A percentile compares a stretch with the other conserved stretches of the same genome.
phyloP scores from a whole-genome alignment of 805 yeast genomes.

The Kodamaea hsintzibuensis region DNA sequence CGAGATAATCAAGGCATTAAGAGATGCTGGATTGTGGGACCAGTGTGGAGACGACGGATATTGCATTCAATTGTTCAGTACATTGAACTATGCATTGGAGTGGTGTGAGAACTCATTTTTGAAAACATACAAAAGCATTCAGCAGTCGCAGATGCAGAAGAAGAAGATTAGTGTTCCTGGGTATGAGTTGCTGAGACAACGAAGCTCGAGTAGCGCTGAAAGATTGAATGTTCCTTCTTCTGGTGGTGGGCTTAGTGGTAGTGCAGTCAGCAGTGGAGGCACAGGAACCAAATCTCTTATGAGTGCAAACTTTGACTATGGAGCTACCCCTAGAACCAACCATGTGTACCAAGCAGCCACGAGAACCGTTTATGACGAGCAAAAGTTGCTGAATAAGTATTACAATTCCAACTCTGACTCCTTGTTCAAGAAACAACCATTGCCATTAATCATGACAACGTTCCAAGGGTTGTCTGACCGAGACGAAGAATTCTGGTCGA shows the following conservation, averaged over 20 bases:
- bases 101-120: constrained; percentile 96
- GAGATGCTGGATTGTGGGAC: constrained; percentile 81
- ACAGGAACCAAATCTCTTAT: constrained; percentile 13
- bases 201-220: constrained; percentile 6
- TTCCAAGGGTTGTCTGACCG: constrained; percentile 58
- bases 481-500: constrained; percentile 61
- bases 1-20: constrained; percentile 65
- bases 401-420: constrained; percentile 41
- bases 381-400: constrained; percentile 47
- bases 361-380: constrained; percentile 44
- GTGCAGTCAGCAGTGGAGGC: constrained; percentile 5
- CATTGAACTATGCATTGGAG: constrained; percentile 85
- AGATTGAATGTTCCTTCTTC: neutral
- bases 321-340: constrained; percentile 52
- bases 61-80: constrained; percentile 63
- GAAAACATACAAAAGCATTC: constrained; percentile 51
- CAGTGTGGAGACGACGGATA: constrained; percentile 31
- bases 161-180: constrained; percentile 15
- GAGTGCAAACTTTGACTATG: constrained; percentile 26
- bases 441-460: constrained; percentile 63
- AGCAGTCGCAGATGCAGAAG: constrained; percentile 19
- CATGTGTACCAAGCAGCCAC: constrained; percentile 56
- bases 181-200: constrained; percentile 9
- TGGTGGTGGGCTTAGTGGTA: neutral
- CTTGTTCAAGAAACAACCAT: constrained; percentile 50